Evolutionary conservation across 163 green algal species (phyloP), one percentile per base, ranked within the genome.

Genomic region (Prototheca wickerhamii): DNA sequence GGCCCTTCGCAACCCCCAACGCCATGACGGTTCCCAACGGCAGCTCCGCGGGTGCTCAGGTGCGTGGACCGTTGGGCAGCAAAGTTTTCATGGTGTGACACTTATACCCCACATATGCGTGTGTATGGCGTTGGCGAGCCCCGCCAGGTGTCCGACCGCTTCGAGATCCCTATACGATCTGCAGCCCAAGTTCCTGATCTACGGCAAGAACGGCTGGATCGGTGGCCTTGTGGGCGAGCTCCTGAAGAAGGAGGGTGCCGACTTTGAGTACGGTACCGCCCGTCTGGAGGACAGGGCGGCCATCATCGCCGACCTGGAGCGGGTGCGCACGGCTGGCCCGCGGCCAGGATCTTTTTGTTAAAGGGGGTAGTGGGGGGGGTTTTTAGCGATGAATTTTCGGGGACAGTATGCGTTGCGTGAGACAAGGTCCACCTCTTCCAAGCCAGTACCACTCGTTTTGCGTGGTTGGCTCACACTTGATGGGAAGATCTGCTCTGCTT

Each of bases 121-220:
- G 15, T 25, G 18, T 55, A 28, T n/a, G 46, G 15, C 17, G 46
- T 55, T 55, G 23, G 10, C 15, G 46, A 55, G 46, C 15, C 5
- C 20, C 20, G 17, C 17, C 23, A 5, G 10, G 20, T 5, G 5
- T n/a, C 37, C 8, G 37, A 46, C 12, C 37, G 10, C 37, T 46
- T 5, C 25, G 6, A 34, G 26, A 35, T 35, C 51, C 12, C 26
- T 46, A 35, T 25, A 21, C 26, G 34, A 35, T 4, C 29, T 50
- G 4, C 44, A 18, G 15, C 42, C 15, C 28, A 46, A 82, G 7
- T 97, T 97, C 69, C 79, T 98, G 4, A 82, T 98, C 43, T 98
- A 94, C 63, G 91, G 91, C 23, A 85, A 80, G 58, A 55, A 34
- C 61, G 65, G 65, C 33, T 97, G 92, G 89, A 98, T 98, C 60